Percentiles rank a stretch among this genome's conserved stretches.
Conservation (phyloP, 2,329 filamentous ascomycete species). For the Trichophyton simii region DNA sequence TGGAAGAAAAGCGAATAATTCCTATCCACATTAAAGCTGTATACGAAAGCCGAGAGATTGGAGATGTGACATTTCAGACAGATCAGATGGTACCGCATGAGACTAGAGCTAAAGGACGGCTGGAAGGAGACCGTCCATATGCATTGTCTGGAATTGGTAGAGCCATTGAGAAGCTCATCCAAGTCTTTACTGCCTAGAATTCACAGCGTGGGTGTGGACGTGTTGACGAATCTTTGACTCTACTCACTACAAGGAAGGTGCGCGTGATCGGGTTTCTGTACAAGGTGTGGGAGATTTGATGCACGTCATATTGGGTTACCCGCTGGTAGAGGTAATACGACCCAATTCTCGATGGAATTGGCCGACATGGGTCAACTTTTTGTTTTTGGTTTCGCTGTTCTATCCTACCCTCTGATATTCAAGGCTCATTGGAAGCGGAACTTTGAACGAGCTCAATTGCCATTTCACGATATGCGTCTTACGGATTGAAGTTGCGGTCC, state of each 20-base stretch:
- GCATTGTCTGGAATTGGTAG: neutral
- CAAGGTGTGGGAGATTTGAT: constrained; percentile 1
- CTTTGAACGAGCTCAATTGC: neutral
- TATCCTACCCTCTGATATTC: neutral
- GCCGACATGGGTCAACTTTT: neutral
- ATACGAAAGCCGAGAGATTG: neutral
- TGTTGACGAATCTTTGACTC: constrained; percentile 3
- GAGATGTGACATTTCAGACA: neutral
- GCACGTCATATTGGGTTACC: constrained; percentile 1
- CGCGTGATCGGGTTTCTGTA: constrained; percentile 6
- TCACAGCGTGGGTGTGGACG: neutral
- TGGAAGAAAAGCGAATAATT: neutral
- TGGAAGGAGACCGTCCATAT: neutral
- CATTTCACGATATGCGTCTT: neutral
- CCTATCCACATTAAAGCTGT: neutral
- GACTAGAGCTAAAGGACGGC: neutral
- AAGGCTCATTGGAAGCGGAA: neutral
- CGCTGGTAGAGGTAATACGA: constrained; percentile 2
- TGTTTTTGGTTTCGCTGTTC: neutral
- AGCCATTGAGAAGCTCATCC: neutral
- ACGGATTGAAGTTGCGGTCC: neutral
- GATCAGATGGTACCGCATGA: constrained; percentile 3
- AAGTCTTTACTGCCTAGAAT: neutral
- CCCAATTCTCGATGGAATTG: neutral
- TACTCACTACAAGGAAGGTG: neutral